Evolutionary conservation across 345 rosid species (phyloP).

Genomic region (Arabis hirsuta): DNA sequence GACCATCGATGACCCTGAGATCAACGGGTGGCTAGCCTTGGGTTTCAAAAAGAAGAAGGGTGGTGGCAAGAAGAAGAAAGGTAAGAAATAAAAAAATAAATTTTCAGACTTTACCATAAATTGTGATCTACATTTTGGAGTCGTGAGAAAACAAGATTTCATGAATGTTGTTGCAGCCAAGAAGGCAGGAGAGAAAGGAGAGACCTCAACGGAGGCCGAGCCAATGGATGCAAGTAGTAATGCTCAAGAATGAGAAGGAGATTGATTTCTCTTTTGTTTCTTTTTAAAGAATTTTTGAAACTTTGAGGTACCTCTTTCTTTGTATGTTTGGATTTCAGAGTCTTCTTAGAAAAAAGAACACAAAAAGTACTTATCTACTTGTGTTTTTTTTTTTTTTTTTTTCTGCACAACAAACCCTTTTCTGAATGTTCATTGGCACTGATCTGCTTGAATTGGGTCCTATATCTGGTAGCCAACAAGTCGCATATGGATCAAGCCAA

Average conservation of each 20-base stretch:
- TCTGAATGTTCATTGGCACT: slow-evolving; percentile 66
- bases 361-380: neutral
- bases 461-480: neutral
- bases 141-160: neutral
- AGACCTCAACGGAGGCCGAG: slow-evolving; percentile 61
- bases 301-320: slow-evolving; percentile 38
- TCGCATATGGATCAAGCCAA: too few species aligned
- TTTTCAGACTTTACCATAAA: neutral
- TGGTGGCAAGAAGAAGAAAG: slow-evolving; percentile 99
- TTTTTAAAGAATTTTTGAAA: slow-evolving; percentile 57
- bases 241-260: slow-evolving; percentile 47
- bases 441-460: neutral
- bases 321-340: slow-evolving; percentile 44
- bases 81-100: slow-evolving; percentile 32
- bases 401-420: slow-evolving; percentile 56
- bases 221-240: slow-evolving; percentile 67
- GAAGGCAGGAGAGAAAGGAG: slow-evolving; percentile 69
- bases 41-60: slow-evolving; percentile 92
- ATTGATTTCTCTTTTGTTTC: slow-evolving; percentile 26
- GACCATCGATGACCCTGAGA: slow-evolving; percentile 83
- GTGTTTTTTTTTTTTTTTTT: slow-evolving; percentile 52
- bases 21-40: slow-evolving; percentile 96
- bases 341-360: neutral
- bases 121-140: neutral
- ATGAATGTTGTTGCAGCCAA: slow-evolving; percentile 57